phyloP scores from a whole-genome alignment of 176 grass and related monocot genomes.

The Raddia guianensis region DNA sequence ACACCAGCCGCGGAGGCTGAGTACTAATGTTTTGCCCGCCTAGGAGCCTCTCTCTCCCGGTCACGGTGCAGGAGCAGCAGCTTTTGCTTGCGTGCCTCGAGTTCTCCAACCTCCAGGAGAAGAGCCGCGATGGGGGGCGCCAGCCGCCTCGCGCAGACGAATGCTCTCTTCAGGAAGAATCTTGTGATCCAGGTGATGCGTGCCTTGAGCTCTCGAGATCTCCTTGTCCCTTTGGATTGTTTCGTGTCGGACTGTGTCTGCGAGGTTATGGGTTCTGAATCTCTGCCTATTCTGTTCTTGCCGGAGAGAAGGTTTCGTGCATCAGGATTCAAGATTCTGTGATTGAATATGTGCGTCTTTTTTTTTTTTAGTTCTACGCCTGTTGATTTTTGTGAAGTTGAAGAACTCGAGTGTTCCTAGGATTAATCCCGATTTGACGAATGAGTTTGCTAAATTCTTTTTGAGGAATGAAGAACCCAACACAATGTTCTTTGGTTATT shows the following conservation, averaged over 20 bases:
- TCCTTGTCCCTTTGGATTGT: background rate
- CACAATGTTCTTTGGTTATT: background rate
- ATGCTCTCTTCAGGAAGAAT: conserved; percentile 65
- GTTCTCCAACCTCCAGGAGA: conserved; percentile 25
- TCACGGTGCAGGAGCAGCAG: background rate
- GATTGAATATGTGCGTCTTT: background rate
- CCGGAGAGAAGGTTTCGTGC: background rate
- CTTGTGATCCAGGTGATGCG: conserved; percentile 54
- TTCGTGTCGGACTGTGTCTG: background rate
- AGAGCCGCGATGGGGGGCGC: conserved; percentile 32
- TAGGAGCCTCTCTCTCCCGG: background rate
- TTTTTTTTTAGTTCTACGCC: background rate
- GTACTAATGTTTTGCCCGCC: background rate
- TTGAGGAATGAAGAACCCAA: background rate
- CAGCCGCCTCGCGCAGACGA: conserved; percentile 43
- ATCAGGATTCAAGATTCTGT: conserved; percentile 11
- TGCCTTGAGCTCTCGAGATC: background rate
- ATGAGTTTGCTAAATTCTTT: no score
- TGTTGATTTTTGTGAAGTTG: background rate
- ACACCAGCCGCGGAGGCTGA: background rate
- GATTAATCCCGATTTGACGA: conserved; percentile 4
- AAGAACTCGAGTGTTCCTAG: background rate
- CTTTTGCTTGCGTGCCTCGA: background rate
- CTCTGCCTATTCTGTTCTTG: background rate
- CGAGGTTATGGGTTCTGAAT: background rate